Conservation (phyloP, 2,329 filamentous ascomycete genomes). For the Paramyrothecium roridum region DNA sequence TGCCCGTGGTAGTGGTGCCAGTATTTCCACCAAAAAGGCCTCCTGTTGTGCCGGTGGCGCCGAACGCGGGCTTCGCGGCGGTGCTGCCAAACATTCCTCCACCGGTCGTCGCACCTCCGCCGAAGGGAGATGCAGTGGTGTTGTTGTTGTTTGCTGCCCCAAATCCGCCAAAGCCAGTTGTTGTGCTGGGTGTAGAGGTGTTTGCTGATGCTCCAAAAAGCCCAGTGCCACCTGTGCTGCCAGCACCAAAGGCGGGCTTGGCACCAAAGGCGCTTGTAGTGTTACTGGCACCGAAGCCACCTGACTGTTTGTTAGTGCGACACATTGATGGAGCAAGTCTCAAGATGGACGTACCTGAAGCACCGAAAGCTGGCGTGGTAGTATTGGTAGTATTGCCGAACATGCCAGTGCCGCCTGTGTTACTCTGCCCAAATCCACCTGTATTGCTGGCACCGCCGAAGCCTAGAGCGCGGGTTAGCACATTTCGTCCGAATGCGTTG, state of each 20-base stretch:
- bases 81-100: slow-evolving; percentile 50
- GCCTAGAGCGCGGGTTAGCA: slow-evolving; percentile 22
- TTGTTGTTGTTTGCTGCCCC: slow-evolving; percentile 28
- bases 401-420: slow-evolving; percentile 29
- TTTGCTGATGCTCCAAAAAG: slow-evolving; percentile 38
- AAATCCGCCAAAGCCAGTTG: slow-evolving; percentile 39
- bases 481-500: slow-evolving; percentile 15
- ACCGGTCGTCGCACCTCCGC: slow-evolving; percentile 28
- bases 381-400: slow-evolving; percentile 39
- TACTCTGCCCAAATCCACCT: slow-evolving; percentile 41
- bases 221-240: slow-evolving; percentile 35
- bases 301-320: background rate
- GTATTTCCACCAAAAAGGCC: slow-evolving; percentile 44
- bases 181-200: slow-evolving; percentile 18
- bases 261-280: slow-evolving; percentile 32
- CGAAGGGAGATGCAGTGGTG: slow-evolving; percentile 35
- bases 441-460: slow-evolving; percentile 28
- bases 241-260: slow-evolving; percentile 52
- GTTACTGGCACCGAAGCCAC: slow-evolving; percentile 29
- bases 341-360: slow-evolving; percentile 12
- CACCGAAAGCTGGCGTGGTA: slow-evolving; percentile 27
- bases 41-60: slow-evolving; percentile 33
- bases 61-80: slow-evolving; percentile 46
- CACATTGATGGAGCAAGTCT: slow-evolving; percentile 3
- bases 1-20: slow-evolving; percentile 22